Conservation (phyloP, 2,329 filamentous ascomycete species). For the Atkinsonella hypoxylon region DNA sequence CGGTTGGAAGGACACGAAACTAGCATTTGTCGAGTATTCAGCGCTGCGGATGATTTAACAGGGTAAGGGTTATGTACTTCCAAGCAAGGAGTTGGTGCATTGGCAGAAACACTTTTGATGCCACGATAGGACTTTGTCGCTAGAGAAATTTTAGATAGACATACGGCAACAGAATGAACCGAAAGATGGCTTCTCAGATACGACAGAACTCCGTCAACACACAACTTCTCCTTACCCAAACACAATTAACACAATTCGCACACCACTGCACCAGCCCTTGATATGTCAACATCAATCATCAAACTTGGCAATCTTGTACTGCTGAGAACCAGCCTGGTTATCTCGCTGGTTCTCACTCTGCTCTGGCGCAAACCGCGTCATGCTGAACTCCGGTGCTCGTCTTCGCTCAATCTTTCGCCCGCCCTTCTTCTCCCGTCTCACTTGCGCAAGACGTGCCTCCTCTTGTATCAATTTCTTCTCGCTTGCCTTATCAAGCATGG, state of each 20-base stretch:
- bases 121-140: background rate
- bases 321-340: constrained; percentile 10
- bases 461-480: constrained; percentile 42
- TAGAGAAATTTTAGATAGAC: background rate
- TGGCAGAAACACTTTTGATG: background rate
- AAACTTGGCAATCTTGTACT: constrained; percentile 13
- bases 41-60: background rate
- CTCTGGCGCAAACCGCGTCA: constrained; percentile 41
- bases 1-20: background rate
- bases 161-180: background rate
- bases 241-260: background rate
- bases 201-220: background rate
- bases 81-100: constrained; percentile 3
- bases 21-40: background rate
- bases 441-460: constrained; percentile 30
- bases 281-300: background rate
- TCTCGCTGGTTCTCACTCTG: constrained; percentile 23
- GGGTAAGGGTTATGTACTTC: background rate
- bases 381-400: constrained; percentile 40
- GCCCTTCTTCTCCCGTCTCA: constrained; percentile 25
- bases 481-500: constrained; percentile 59
- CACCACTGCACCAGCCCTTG: background rate
- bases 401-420: constrained; percentile 18
- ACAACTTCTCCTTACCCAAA: background rate
- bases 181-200: constrained; percentile 1